phyloP scores from a whole-genome alignment of 73 alveolate species.

The Tetrahymena elliotti region DNA sequence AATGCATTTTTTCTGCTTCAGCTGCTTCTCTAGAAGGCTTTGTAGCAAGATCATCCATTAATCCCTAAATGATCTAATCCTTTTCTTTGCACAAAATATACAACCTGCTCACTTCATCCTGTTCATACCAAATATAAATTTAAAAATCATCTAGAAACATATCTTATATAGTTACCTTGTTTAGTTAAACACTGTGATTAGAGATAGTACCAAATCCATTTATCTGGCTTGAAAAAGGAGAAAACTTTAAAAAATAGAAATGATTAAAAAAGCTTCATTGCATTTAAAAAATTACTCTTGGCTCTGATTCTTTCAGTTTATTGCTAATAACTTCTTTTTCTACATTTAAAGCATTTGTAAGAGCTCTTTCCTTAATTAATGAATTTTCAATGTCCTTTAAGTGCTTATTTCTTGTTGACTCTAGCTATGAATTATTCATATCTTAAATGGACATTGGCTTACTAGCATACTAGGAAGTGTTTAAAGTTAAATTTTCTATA shows the following conservation, averaged over 20 bases:
- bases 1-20: background rate
- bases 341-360: background rate
- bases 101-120: background rate
- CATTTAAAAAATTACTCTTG: background rate
- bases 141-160: background rate
- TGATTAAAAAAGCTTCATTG: background rate
- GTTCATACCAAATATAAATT: background rate
- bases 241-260: background rate
- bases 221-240: background rate
- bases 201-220: background rate
- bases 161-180: background rate
- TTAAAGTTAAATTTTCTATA: background rate
- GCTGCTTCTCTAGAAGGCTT: conserved; percentile 1
- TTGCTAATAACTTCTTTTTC: background rate
- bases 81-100: background rate
- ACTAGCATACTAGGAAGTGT: background rate
- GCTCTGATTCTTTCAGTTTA: background rate
- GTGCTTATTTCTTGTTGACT: background rate
- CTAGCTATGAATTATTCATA: background rate
- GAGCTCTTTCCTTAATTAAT: background rate
- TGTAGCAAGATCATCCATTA: background rate
- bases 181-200: background rate
- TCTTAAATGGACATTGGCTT: background rate
- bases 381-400: background rate
- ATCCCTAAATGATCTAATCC: background rate